phyloP scores from a whole-genome alignment of 1,139 yeast genomes.

The Blastobotrys elegans region DNA sequence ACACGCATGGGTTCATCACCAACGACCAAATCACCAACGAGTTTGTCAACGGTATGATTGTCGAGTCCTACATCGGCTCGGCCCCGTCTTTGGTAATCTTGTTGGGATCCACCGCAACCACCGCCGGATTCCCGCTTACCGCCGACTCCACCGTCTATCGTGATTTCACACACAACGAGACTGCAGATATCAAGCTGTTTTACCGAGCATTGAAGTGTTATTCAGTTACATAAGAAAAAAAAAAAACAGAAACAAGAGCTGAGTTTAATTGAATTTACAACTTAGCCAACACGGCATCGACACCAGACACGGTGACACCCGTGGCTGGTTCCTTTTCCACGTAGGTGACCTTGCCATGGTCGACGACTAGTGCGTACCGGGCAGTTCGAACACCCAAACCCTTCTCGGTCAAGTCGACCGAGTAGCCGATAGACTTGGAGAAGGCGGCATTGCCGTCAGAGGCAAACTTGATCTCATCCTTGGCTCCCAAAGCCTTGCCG shows the following conservation, averaged over 20 bases:
- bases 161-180: conserved; percentile 8
- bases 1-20: not conserved
- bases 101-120: conserved; percentile 14
- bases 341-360: conserved; percentile 59
- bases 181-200: conserved; percentile 8
- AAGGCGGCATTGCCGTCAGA: conserved; percentile 66
- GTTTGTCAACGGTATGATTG: conserved; percentile 8
- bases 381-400: conserved; percentile 65
- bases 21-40: conserved; percentile 10
- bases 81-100: conserved; percentile 17
- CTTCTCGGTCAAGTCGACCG: conserved; percentile 48
- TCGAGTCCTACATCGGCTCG: conserved; percentile 10
- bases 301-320: conserved; percentile 61
- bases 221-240: not conserved
- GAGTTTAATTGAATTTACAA: conserved; percentile 31
- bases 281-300: conserved; percentile 46
- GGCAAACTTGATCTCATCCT: conserved; percentile 53
- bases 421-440: conserved; percentile 57
- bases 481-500: conserved; percentile 66
- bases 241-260: no score
- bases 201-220: conserved; percentile 9
- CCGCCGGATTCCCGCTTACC: conserved; percentile 19
- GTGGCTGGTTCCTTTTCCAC: conserved; percentile 59
- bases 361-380: conserved; percentile 68
- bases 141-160: conserved; percentile 16